Base-by-base conservation (phyloP, 176 grass and related monocot genomes). In the Carex littledalei region DNA sequence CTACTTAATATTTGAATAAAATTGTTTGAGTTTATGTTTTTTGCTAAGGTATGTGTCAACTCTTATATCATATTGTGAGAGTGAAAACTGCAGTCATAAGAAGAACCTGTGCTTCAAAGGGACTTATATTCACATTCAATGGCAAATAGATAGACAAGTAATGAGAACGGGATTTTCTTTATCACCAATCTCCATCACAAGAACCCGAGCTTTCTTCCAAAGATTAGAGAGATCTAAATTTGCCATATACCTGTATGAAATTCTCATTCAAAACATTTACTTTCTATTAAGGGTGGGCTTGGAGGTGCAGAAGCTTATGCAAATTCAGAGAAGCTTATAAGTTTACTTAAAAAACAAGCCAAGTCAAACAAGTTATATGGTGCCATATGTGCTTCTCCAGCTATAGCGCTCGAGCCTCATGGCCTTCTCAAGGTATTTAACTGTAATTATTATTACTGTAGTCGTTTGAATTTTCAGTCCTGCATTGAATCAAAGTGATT, bases 351-450 rank as follows among this genome's bases (percentile, higher is more conserved):
- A 49, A 95, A 92, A 67, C 93, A 98, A 45, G 91, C 84, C 20
- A 74, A 89, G 67, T 90, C 80, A 14, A 87, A 84, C 82, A 92
- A 90, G 87, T 86, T 86, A 24, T 98, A 94, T 88, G 95, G 89
- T 47, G 95, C 95, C 77, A 98, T 98, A 86, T 93, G 95, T 86
- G 91, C 88, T 22, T 98, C 95, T 78, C 93, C 93, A 61, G 88
- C 93, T 57, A 86, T 95, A 65, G 93, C 89, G n/a, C 93, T 98
- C 2, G 77, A 95, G 70, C 82, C 93, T 65, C 88, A 92, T 5
- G 90, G 95, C 47, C 87, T 98, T 81, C 73, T 95, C 49, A 89
- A 95, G 91, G 93, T 98, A 89, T 50, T 50, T 50, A 35, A 35
- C 2, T 11, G 47, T 81, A 18, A 62, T 47, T 45, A 11, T 24